Evolutionary conservation across 2,329 filamentous ascomycete species (phyloP).

Genomic region (Neodidymelliopsis sp.): DNA sequence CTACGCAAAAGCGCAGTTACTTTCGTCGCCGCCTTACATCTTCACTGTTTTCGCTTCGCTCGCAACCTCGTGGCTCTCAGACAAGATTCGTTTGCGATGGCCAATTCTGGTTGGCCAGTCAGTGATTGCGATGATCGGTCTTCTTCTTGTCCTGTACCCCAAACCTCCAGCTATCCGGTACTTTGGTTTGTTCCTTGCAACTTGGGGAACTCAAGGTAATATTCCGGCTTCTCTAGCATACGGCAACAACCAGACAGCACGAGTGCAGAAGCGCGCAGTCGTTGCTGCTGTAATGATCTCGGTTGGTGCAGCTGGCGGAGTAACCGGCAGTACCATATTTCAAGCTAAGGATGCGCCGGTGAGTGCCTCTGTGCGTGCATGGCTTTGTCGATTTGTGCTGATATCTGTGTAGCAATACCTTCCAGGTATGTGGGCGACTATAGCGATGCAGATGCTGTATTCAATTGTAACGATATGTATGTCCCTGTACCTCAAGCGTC

Average conservation of each 20-base stretch:
- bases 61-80: slow-evolving; percentile 29
- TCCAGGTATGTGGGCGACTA: slow-evolving; percentile 40
- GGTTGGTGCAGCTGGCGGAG: slow-evolving; percentile 34
- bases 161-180: slow-evolving; percentile 33
- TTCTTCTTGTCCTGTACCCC: slow-evolving; percentile 32
- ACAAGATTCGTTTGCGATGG: slow-evolving; percentile 32
- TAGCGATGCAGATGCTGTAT: slow-evolving; percentile 35
- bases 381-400: background rate
- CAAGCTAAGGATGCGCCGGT: slow-evolving; percentile 35
- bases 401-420: slow-evolving; percentile 26
- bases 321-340: slow-evolving; percentile 38
- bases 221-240: slow-evolving; percentile 32
- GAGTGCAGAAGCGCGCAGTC: slow-evolving; percentile 39
- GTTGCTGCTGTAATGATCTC: slow-evolving; percentile 42
- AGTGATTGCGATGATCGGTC: slow-evolving; percentile 26
- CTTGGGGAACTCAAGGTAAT: slow-evolving; percentile 29
- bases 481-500: slow-evolving; percentile 34
- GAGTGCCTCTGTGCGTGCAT: slow-evolving; percentile 4
- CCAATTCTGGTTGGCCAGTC: slow-evolving; percentile 32
- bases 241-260: slow-evolving; percentile 43
- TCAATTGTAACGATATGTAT: slow-evolving; percentile 32
- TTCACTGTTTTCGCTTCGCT: slow-evolving; percentile 33
- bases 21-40: slow-evolving; percentile 33
- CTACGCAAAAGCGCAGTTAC: slow-evolving; percentile 32
- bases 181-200: slow-evolving; percentile 36